Base-by-base conservation (phyloP, 2,329 filamentous ascomycete genomes). In the Calonectria montana region DNA sequence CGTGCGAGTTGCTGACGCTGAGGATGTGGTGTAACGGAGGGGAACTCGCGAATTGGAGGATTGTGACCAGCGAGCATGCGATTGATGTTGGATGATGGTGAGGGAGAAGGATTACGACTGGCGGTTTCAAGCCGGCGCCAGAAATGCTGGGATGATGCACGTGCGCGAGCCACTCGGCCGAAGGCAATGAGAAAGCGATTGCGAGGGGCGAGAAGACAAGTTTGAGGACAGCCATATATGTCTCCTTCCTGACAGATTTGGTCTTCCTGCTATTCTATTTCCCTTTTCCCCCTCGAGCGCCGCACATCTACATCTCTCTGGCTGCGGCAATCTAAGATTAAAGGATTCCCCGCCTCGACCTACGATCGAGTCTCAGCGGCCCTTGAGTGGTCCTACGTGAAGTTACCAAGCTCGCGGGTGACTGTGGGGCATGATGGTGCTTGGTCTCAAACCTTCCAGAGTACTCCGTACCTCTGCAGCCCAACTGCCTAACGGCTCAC, bases 91-190 rank as follows among this genome's bases (percentile, higher is more conserved):
- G 55, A 70, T 47, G 68, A 53, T 66, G 55, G 50, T 62, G 31
- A 59, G 57, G 37, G 21, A 62, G 57, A 39, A 62, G n/a, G 39
- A 29, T 62, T 39, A 62, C 35, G 63, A 64, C 63, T 66, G 68
- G 63, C 63, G 29, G 68, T 70, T 70, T 70, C 68, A 70, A 70
- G 61, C 65, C 41, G 63, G 31, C 25, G 53, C 53, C 41, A 47
- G 64, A 70, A 57, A 13, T 27, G 67, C 67, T 41, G 63, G 68
- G 68, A 16, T 27, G 37, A 43, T 63, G 68, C 68, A 70, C 68
- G 68, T 70, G 68, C 68, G 55, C 53, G 45, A 65, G 63, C 68
- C 39, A 55, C 55, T 63, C 59, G 45, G 18, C 31, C 47, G 65
- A 31, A 53, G 43, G 45, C 47, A 43, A 35, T 48, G 45, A 41